Evolutionary conservation across 2,329 filamentous ascomycete species (phyloP).

Genomic region (Diaporthe destruens): DNA sequence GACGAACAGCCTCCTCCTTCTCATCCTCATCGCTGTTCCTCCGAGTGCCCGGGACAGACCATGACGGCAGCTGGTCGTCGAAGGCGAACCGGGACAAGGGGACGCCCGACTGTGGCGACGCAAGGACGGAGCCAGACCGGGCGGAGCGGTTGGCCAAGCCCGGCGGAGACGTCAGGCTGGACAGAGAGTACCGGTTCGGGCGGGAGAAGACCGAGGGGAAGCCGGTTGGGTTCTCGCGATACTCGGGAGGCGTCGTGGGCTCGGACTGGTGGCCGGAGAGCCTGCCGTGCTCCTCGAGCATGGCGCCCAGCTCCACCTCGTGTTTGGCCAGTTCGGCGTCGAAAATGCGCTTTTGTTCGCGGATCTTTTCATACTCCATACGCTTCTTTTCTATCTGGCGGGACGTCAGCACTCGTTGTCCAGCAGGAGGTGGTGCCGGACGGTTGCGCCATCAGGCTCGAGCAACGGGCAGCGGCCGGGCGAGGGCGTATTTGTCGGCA

Average conservation of each 20-base stretch:
- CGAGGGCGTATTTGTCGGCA: neutral
- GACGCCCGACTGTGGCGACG: conserved; percentile 78
- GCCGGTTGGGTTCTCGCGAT: conserved; percentile 77
- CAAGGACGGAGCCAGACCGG: conserved; percentile 82
- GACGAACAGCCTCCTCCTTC: conserved; percentile 79
- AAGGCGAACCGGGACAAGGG: conserved; percentile 68
- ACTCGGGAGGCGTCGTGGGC: conserved; percentile 95
- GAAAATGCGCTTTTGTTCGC: conserved; percentile 89
- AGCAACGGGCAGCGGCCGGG: neutral
- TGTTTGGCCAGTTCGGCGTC: conserved; percentile 93
- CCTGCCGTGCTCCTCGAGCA: conserved; percentile 81
- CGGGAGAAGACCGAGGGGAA: conserved; percentile 86
- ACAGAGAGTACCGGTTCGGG: conserved; percentile 83
- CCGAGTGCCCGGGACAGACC: conserved; percentile 87
- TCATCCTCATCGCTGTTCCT: conserved; percentile 94
- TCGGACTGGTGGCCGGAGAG: conserved; percentile 86
- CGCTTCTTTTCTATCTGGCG: conserved; percentile 91
- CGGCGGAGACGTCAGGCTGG: conserved; percentile 85
- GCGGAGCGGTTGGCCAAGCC: conserved; percentile 79
- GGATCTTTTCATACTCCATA: conserved; percentile 89
- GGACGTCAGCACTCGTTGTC: conserved; percentile 36
- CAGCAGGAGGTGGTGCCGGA: conserved; percentile 23
- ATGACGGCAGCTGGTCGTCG: conserved; percentile 78
- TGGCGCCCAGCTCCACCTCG: conserved; percentile 85
- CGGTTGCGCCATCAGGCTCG: conserved; percentile 34